Conservation (phyloP, 371 early-diverging fungal genomes). For the Quaeritorhiza haematococci region DNA sequence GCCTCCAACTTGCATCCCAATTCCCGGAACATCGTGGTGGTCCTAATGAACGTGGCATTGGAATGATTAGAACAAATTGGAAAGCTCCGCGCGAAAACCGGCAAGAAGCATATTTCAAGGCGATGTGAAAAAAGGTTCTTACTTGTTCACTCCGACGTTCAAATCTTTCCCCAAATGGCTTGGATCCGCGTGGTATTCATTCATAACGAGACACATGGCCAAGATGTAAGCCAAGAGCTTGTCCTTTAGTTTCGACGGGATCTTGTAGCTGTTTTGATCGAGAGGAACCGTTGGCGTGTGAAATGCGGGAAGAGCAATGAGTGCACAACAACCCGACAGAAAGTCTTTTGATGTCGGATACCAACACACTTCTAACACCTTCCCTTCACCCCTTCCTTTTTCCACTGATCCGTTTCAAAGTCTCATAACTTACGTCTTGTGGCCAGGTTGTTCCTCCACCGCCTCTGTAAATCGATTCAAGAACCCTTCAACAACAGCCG, state of each 20-base stretch:
- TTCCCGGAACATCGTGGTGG: no score
- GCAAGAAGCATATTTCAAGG: no score
- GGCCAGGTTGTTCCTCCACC: conserved; percentile 39
- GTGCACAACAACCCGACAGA: background rate
- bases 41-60: no score
- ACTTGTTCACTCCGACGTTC: no score
- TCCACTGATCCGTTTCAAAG: no score
- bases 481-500: conserved; percentile 57
- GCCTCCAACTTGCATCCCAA: no score
- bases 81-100: no score
- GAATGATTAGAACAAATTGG: no score
- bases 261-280: conserved; percentile 41
- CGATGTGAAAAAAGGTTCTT: background rate
- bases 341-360: background rate
- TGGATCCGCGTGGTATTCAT: no score
- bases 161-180: no score
- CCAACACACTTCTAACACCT: conserved; percentile 23
- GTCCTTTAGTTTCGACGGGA: conserved; percentile 66
- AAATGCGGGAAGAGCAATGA: background rate
- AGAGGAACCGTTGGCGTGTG: background rate
- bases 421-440: no score
- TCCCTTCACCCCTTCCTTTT: no score
- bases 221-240: conserved; percentile 74
- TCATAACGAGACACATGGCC: conserved; percentile 62
- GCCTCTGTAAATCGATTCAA: conserved; percentile 62